A percentile compares a stretch with the other conserved stretches of the same genome.
These are phyloP conservation scores for Pichia gijzeniarum DNA, from an alignment of 805 yeast genomes.

Conservation along the genomic window DNA sequence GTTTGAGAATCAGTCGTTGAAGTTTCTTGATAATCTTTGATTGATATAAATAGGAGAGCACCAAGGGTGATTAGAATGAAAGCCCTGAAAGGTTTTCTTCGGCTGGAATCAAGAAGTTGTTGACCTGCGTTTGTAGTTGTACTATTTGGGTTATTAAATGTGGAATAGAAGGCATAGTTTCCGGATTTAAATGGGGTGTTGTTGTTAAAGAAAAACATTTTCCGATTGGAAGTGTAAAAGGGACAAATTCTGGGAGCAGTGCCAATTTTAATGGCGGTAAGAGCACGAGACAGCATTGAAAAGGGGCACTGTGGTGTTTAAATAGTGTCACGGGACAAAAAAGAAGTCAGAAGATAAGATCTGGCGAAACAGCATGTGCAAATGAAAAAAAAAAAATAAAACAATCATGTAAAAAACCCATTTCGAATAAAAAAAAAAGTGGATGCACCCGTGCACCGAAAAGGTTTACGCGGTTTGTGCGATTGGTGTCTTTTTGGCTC, in stretches of 20 bases:
- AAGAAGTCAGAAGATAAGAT: too few species aligned
- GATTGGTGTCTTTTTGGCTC: too few species aligned
- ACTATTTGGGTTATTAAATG: not conserved
- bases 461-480: too few species aligned
- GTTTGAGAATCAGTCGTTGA: constrained; percentile 24
- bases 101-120: not conserved
- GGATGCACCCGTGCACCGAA: too few species aligned
- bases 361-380: too few species aligned
- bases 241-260: not conserved
- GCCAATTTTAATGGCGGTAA: not conserved
- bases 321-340: not conserved
- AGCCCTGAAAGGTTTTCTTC: constrained; percentile 7
- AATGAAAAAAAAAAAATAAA: too few species aligned
- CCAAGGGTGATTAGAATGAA: constrained; percentile 10
- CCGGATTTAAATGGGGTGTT: not conserved
- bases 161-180: not conserved
- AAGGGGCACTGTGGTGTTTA: not conserved
- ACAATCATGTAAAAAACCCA: too few species aligned
- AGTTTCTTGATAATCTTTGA: constrained; percentile 17
- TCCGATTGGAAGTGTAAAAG: not conserved
- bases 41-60: constrained; percentile 10
- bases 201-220: constrained; percentile 1
- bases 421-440: too few species aligned
- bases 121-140: not conserved
- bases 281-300: not conserved